Evolutionary conservation across 208 protist species (phyloP).

Genomic region (Perkinsela sp.): DNA sequence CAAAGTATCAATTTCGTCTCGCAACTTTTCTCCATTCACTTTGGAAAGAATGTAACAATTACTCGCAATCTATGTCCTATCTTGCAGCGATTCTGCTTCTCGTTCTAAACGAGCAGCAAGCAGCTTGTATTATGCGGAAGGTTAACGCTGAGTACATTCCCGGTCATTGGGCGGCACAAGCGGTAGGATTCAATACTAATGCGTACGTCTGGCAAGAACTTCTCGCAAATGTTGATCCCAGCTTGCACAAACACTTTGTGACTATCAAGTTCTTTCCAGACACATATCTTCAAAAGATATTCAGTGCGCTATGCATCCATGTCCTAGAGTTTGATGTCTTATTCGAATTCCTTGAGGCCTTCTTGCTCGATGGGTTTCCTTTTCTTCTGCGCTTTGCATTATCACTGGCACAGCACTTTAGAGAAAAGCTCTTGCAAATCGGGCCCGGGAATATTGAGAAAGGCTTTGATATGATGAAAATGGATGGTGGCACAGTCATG

Average conservation of each 20-base stretch:
- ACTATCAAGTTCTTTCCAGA: slow-evolving; percentile 53
- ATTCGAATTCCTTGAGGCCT: slow-evolving; percentile 46
- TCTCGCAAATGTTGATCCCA: slow-evolving; percentile 25
- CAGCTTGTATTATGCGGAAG: slow-evolving; percentile 31
- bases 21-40: slow-evolving; percentile 37
- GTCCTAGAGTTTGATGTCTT: slow-evolving; percentile 43
- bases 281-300: slow-evolving; percentile 64
- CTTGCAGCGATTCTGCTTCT: slow-evolving; percentile 50
- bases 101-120: slow-evolving; percentile 39
- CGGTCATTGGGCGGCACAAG: slow-evolving; percentile 53
- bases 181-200: slow-evolving; percentile 49
- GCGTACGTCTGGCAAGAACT: slow-evolving; percentile 56
- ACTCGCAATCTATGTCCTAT: slow-evolving; percentile 64
- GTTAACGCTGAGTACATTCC: slow-evolving; percentile 38
- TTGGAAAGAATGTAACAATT: slow-evolving; percentile 41
- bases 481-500: slow-evolving; percentile 23
- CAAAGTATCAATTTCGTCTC: slow-evolving; percentile 32
- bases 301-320: slow-evolving; percentile 58
- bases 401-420: slow-evolving; percentile 49
- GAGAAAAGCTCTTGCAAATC: slow-evolving; percentile 21
- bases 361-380: slow-evolving; percentile 27
- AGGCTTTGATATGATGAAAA: slow-evolving; percentile 55
- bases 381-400: slow-evolving; percentile 56
- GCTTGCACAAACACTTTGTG: slow-evolving; percentile 36
- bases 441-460: slow-evolving; percentile 16